Conservation (phyloP, 495 filamentous ascomycete species). For the Hypoxylon lienhwacheense region DNA sequence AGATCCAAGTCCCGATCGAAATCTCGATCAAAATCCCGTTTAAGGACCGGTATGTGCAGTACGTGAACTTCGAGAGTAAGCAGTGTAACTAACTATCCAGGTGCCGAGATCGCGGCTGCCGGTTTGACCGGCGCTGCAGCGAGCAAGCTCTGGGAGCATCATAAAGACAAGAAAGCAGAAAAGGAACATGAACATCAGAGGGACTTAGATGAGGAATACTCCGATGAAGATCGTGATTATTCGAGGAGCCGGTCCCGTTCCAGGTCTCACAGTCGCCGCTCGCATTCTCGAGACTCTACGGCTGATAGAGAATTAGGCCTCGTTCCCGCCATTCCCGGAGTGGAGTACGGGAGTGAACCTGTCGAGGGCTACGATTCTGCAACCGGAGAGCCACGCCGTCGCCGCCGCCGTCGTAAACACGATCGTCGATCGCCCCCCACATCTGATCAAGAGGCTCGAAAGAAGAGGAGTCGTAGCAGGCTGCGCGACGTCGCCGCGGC, state of each 20-base stretch:
- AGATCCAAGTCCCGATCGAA: constrained; percentile 60
- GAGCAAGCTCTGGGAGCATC: constrained; percentile 78
- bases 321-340: constrained; percentile 56
- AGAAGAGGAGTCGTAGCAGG: constrained; percentile 63
- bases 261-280: constrained; percentile 43
- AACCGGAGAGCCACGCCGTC: constrained; percentile 31
- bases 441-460: constrained; percentile 52
- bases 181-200: constrained; percentile 58
- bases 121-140: constrained; percentile 77
- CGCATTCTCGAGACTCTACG: constrained; percentile 49
- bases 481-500: constrained; percentile 68
- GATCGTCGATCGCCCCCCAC: constrained; percentile 40
- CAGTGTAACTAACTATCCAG: constrained; percentile 28
- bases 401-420: constrained; percentile 26
- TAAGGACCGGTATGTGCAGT: constrained; percentile 45
- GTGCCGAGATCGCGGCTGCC: constrained; percentile 67
- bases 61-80: not conserved
- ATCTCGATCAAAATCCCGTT: constrained; percentile 60
- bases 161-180: constrained; percentile 67
- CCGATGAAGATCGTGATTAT: constrained; percentile 45
- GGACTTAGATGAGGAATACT: constrained; percentile 36
- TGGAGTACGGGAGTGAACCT: constrained; percentile 48
- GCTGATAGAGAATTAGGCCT: constrained; percentile 68
- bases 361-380: constrained; percentile 46
- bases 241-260: constrained; percentile 55